A percentile compares a stretch with the other conserved stretches of the same genome.
phyloP scores from a whole-genome alignment of 2,329 filamentous ascomycete species.

The Westerdykella aurantiaca region DNA sequence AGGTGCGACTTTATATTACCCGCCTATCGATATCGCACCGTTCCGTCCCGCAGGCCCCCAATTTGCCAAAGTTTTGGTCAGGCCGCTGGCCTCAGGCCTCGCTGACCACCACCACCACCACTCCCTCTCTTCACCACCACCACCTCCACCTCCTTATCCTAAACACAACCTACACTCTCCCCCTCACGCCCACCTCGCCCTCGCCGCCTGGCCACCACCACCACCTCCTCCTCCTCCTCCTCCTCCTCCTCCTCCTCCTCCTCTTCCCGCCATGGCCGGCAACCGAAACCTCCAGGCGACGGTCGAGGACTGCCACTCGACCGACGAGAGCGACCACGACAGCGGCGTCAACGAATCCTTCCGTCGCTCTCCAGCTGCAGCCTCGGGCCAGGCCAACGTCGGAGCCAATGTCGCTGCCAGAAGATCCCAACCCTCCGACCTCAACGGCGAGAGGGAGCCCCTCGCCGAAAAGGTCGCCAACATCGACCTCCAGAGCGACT shows the following conservation, averaged over 20 bases:
- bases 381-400: slow-evolving; percentile 44
- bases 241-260: slow-evolving; percentile 4
- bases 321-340: slow-evolving; percentile 29
- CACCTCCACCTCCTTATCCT: not conserved
- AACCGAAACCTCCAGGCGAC: slow-evolving; percentile 17
- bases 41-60: slow-evolving; percentile 3
- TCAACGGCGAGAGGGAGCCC: slow-evolving; percentile 29
- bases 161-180: not conserved
- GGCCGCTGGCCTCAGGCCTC: not conserved
- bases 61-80: not conserved
- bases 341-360: slow-evolving; percentile 10
- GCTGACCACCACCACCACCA: slow-evolving; percentile 3
- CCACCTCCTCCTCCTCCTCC: slow-evolving; percentile 6
- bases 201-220: slow-evolving; percentile 1
- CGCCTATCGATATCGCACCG: slow-evolving; percentile 14
- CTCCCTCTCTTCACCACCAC: not conserved
- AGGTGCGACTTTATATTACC: slow-evolving; percentile 11
- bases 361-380: slow-evolving; percentile 40
- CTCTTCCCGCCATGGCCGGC: slow-evolving; percentile 15
- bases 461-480: slow-evolving; percentile 22
- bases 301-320: slow-evolving; percentile 39
- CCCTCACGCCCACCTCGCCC: not conserved
- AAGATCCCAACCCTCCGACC: slow-evolving; percentile 39
- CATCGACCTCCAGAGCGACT: slow-evolving; percentile 53
- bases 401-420: slow-evolving; percentile 49